Percentiles rank a stretch among this genome's conserved stretches.
phyloP scores from a whole-genome alignment of 495 filamentous ascomycete genomes.

The Articulospora tetracladia region DNA sequence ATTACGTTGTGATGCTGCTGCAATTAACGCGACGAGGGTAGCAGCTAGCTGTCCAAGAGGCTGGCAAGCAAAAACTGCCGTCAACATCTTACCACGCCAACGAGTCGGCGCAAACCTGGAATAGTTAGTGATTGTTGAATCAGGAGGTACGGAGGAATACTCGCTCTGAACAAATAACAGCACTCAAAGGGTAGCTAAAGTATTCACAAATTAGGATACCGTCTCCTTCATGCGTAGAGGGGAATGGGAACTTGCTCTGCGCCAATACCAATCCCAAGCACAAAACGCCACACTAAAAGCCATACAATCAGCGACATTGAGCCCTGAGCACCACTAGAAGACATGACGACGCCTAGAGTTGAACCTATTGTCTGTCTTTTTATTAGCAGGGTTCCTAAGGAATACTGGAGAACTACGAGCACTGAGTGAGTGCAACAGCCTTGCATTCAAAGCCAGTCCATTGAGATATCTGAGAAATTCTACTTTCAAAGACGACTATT shows the following conservation, averaged over 20 bases:
- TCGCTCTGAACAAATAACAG: slow-evolving; percentile 74
- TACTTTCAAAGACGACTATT: too few relatives aligned
- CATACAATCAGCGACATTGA: slow-evolving; percentile 62
- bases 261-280: slow-evolving; percentile 61
- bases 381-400: too few relatives aligned
- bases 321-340: slow-evolving; percentile 20
- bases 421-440: too few relatives aligned
- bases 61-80: slow-evolving; percentile 79
- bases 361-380: slow-evolving; percentile 42
- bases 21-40: slow-evolving; percentile 65
- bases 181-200: slow-evolving; percentile 57
- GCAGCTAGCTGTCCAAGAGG: slow-evolving; percentile 71
- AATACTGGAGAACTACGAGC: too few relatives aligned
- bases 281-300: slow-evolving; percentile 69
- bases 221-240: background rate
- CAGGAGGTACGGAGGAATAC: slow-evolving; percentile 19
- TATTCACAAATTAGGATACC: background rate
- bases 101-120: slow-evolving; percentile 73
- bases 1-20: slow-evolving; percentile 63
- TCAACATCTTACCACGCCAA: slow-evolving; percentile 83
- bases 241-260: slow-evolving; percentile 42
- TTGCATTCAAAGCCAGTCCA: too few relatives aligned
- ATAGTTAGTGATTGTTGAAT: background rate
- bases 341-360: slow-evolving; percentile 51
- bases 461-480: too few relatives aligned